Conservation (phyloP, 169 alveolate genomes). For the Cryptosporidium sp. region DNA sequence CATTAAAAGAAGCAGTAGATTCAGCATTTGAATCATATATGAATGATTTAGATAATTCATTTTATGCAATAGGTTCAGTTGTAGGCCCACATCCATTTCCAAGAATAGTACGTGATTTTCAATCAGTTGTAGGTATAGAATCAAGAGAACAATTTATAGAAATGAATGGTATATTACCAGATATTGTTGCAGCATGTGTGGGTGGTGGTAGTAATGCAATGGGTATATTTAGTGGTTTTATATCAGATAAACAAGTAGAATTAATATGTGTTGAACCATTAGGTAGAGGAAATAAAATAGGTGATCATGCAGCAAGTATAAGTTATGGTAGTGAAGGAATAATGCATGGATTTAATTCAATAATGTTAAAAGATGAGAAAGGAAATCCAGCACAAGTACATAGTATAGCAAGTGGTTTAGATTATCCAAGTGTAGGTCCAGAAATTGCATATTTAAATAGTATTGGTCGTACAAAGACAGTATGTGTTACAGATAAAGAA, state of each 20-base stretch:
- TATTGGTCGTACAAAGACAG: neutral
- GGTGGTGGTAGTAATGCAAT: conserved; percentile 79
- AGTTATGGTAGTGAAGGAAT: conserved; percentile 54
- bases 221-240: conserved; percentile 77
- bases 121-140: no score
- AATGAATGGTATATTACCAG: conserved; percentile 42
- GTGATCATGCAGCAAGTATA: conserved; percentile 75
- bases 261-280: conserved; percentile 78
- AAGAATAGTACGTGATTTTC: no score
- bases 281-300: conserved; percentile 56
- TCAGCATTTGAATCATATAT: conserved; percentile 13
- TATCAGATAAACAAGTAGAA: conserved; percentile 69
- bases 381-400: conserved; percentile 9
- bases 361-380: conserved; percentile 44
- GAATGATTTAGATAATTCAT: neutral
- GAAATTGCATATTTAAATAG: conserved; percentile 34
- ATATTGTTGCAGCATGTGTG: conserved; percentile 71
- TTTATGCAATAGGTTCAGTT: no score
- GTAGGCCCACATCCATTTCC: no score
- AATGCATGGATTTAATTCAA: conserved; percentile 71
- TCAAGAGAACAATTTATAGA: no score
- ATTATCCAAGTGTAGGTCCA: conserved; percentile 79
- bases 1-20: conserved; percentile 77
- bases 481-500: conserved; percentile 8
- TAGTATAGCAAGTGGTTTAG: conserved; percentile 73